These are phyloP conservation scores for Dunaliella salina DNA, from an alignment of 163 green algal species.

Conservation along the genomic window DNA sequence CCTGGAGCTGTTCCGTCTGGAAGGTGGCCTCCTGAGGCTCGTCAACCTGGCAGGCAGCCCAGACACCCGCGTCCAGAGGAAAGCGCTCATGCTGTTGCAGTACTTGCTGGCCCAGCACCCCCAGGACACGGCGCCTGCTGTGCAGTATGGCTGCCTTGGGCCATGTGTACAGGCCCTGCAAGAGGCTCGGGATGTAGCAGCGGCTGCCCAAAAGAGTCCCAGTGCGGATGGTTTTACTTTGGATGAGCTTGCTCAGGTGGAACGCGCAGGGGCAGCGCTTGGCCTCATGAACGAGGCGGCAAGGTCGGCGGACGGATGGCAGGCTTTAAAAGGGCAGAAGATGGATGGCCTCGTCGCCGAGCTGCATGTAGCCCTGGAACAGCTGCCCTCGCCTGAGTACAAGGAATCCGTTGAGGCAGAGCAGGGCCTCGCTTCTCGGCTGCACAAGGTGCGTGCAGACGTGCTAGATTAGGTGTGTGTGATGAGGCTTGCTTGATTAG, in stretches of 20 bases:
- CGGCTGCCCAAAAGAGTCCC: slow-evolving; percentile 29
- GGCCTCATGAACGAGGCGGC: background rate
- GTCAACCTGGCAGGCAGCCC: background rate
- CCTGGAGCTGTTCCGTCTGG: slow-evolving; percentile 35
- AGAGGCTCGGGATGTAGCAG: background rate
- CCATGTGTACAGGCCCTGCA: slow-evolving; percentile 6
- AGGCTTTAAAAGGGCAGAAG: background rate
- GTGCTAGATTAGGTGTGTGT: no score
- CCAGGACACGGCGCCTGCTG: slow-evolving; percentile 14
- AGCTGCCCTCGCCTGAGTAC: no score
- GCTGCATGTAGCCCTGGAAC: no score
- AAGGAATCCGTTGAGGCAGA: no score
- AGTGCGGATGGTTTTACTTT: slow-evolving; percentile 21
- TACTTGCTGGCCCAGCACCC: slow-evolving; percentile 37
- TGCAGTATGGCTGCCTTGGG: slow-evolving; percentile 11
- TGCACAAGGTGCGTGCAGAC: no score
- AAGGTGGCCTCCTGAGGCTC: background rate
- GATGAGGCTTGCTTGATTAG: no score
- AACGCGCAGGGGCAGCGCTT: background rate
- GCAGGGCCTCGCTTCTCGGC: no score
- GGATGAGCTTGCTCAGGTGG: background rate
- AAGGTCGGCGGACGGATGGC: background rate
- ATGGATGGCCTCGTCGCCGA: no score
- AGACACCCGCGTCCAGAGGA: slow-evolving; percentile 10
- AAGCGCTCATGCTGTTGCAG: slow-evolving; percentile 37